Conservation (phyloP, 495 filamentous ascomycete genomes). For the Emericellopsis terricola region DNA sequence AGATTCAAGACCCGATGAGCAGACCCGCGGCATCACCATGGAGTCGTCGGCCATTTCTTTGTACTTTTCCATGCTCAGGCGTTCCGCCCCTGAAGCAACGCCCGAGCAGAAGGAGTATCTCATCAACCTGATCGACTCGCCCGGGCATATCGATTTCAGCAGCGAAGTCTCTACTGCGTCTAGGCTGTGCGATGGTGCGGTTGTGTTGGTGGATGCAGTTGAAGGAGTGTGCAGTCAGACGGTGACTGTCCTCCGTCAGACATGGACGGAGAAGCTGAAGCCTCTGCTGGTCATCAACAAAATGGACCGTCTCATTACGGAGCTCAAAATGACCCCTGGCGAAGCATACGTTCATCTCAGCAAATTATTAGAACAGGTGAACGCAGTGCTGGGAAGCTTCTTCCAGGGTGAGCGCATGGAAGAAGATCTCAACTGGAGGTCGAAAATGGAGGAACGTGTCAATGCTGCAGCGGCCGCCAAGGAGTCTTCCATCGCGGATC, state of each 20-base stretch:
- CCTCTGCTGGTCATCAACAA: constrained; percentile 96
- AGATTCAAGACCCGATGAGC: constrained; percentile 92
- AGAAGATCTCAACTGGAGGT: constrained; percentile 90
- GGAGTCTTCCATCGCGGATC: constrained; percentile 25
- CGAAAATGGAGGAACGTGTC: constrained; percentile 73
- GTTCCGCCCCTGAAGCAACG: constrained; percentile 43
- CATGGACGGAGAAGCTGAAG: constrained; percentile 91
- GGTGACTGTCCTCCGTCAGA: constrained; percentile 85
- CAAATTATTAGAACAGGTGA: constrained; percentile 85
- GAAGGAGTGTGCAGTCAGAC: constrained; percentile 98
- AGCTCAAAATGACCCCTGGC: constrained; percentile 75
- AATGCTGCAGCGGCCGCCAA: constrained; percentile 35
- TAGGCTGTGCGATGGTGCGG: constrained; percentile 81
- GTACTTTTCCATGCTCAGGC: constrained; percentile 74
- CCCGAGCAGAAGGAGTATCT: constrained; percentile 74
- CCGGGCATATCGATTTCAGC: constrained; percentile 97
- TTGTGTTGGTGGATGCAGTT: constrained; percentile 93
- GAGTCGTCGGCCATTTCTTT: constrained; percentile 96
- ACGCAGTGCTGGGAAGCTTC: constrained; percentile 93
- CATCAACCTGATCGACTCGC: constrained; percentile 96
- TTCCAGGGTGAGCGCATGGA: constrained; percentile 98
- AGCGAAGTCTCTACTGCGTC: constrained; percentile 95
- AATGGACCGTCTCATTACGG: constrained; percentile 83
- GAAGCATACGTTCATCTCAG: constrained; percentile 86
- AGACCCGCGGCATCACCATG: constrained; percentile 96